Conservation (phyloP, 345 rosid species). For the Barbarea vulgaris region DNA sequence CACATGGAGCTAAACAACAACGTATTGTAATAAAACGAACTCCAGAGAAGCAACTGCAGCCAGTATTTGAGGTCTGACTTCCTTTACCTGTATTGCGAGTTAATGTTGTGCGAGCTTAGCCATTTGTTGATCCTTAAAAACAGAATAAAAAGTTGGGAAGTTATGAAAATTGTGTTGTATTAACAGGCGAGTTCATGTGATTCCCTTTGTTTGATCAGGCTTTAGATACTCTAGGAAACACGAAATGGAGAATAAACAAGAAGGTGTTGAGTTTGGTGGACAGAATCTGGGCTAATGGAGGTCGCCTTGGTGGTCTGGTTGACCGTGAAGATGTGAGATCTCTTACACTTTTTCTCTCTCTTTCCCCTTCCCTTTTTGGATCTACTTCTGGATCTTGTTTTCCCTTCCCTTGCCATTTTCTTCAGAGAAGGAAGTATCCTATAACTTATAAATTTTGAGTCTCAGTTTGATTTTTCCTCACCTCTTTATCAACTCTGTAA, state of each 20-base stretch:
- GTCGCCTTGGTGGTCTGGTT: slow-evolving; percentile 74
- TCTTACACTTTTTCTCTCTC: slow-evolving; percentile 30
- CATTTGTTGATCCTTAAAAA: slow-evolving; percentile 17
- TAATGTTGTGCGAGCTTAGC: slow-evolving; percentile 16
- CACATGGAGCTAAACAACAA: slow-evolving; percentile 89
- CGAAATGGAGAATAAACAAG: slow-evolving; percentile 93
- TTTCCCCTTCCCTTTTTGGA: background rate
- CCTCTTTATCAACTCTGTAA: slow-evolving; percentile 38
- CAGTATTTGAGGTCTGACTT: slow-evolving; percentile 77
- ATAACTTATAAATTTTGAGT: slow-evolving; percentile 7
- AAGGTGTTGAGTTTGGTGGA: slow-evolving; percentile 81
- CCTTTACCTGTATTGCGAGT: slow-evolving; percentile 6
- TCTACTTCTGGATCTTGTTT: slow-evolving; percentile 17
- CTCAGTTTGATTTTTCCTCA: slow-evolving; percentile 14
- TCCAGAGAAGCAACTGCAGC: slow-evolving; percentile 59
- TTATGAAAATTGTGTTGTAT: slow-evolving; percentile 16
- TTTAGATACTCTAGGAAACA: slow-evolving; percentile 87
- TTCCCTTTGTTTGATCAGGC: slow-evolving; percentile 60
- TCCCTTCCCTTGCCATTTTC: background rate
- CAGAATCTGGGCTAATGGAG: slow-evolving; percentile 95
- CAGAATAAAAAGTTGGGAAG: background rate
- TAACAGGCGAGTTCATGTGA: slow-evolving; percentile 27
- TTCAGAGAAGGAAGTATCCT: slow-evolving; percentile 1
- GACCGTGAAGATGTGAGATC: slow-evolving; percentile 85
- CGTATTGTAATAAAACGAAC: slow-evolving; percentile 65